phyloP scores from a whole-genome alignment of 495 filamentous ascomycete genomes.

The Margaritispora aquatica region DNA sequence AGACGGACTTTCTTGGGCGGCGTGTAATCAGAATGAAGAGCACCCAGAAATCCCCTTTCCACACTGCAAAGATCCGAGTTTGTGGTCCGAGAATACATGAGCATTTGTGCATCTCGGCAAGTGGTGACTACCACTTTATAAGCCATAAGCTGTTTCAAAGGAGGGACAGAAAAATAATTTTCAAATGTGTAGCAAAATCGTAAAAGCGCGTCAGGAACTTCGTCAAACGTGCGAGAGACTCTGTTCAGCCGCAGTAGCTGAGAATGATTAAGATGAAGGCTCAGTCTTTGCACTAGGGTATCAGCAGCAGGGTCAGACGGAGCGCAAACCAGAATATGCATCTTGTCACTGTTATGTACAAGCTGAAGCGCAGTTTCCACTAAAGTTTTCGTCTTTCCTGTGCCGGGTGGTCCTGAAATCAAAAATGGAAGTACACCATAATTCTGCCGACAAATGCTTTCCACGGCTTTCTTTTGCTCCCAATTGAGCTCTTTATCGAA shows the following conservation, averaged over 20 bases:
- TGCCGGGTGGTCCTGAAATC: constrained; percentile 48
- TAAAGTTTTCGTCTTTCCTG: constrained; percentile 50
- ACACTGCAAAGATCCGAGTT: constrained; percentile 30
- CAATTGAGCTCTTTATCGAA: constrained; percentile 42
- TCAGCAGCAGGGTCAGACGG: constrained; percentile 52
- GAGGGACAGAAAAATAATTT: constrained; percentile 42
- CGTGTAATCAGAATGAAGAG: constrained; percentile 17
- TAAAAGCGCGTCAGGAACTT: constrained; percentile 40
- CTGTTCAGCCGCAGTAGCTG: constrained; percentile 44
- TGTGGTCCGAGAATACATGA: constrained; percentile 42
- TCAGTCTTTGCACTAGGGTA: constrained; percentile 42
- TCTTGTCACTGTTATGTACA: constrained; percentile 11
- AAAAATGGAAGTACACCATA: constrained; percentile 46
- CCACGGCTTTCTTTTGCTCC: constrained; percentile 44
- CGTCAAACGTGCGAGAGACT: constrained; percentile 38
- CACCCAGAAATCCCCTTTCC: constrained; percentile 9
- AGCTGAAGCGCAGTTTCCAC: constrained; percentile 41
- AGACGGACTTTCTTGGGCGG: constrained; percentile 18
- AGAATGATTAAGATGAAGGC: constrained; percentile 29
- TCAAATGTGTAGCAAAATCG: constrained; percentile 38
- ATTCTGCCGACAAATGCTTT: constrained; percentile 34
- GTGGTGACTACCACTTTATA: constrained; percentile 45
- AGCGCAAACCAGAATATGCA: constrained; percentile 49
- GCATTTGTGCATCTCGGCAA: constrained; percentile 42
- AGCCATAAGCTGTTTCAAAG: constrained; percentile 42